phyloP scores from a whole-genome alignment of 495 filamentous ascomycete species.

The Podospora pseudocomata region DNA sequence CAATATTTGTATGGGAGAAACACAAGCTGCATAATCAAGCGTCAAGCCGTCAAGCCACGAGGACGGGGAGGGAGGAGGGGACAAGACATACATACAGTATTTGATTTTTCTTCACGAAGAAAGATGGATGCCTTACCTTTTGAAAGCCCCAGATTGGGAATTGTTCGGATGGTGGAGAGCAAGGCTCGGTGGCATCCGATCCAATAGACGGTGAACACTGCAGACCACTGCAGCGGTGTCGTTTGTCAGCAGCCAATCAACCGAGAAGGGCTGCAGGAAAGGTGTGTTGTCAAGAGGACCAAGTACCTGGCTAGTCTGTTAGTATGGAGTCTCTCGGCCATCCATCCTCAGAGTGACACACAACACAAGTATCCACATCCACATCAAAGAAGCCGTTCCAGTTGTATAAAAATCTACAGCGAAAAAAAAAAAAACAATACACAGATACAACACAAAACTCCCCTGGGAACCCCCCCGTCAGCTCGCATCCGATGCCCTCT shows the following conservation, averaged over 20 bases:
- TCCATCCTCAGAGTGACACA: neutral
- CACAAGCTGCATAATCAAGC: neutral
- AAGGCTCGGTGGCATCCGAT: conserved; percentile 4
- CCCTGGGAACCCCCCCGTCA: no score
- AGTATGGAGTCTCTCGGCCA: neutral
- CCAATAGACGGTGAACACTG: conserved; percentile 13
- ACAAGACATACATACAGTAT: neutral
- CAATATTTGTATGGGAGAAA: neutral
- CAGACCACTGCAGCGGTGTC: neutral
- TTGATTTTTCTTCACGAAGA: neutral
- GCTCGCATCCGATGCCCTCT: no score
- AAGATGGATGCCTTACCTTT: neutral
- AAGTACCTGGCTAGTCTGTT: neutral
- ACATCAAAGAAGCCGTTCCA: no score
- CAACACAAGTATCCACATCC: neutral
- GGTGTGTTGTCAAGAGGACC: neutral
- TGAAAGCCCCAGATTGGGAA: neutral
- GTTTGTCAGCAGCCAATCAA: conserved; percentile 13
- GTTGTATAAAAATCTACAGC: no score
- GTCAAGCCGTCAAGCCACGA: neutral
- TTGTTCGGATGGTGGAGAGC: neutral
- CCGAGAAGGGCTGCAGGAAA: neutral
- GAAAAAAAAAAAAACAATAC: no score
- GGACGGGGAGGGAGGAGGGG: neutral
- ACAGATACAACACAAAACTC: no score